Base-by-base conservation (phyloP, 352 stramenopile genomes). In the Phytophthora pluvialis region DNA sequence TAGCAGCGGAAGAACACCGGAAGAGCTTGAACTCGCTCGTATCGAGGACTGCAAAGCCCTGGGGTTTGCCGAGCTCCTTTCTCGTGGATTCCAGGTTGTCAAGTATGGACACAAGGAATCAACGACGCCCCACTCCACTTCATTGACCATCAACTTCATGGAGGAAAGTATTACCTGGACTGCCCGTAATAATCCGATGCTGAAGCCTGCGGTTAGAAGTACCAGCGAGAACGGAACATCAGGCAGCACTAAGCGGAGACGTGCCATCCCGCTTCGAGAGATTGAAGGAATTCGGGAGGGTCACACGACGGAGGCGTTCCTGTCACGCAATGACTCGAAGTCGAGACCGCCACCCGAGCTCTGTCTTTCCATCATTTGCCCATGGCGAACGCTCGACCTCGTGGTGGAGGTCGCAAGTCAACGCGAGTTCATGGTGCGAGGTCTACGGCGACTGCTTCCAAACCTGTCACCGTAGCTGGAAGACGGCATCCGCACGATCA, bases 61-160 rank as follows among this genome's bases (percentile, higher is more conserved):
- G 53, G 86, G 83, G n/a, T 89, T 94, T 52, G 69, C 68, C 2
- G 86, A 94, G 45, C 51, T 94, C 45, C 64, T 94, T 0, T 71
- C 58, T 21, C 77, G 81, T 26, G 86, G 83, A 4, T 71, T 94
- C 1, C 78, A 90, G 29, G 64, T 89, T 26, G 75, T 81, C 28
- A 94, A 91, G 56, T 86, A 81, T 49, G 72, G 78, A 48, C 74
- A 75, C 38, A 74, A 76, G 28, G 64, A 77, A 29, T 73, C 69
- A 15, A 86, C 70, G 1, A 60, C 58, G 5, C 75, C 86, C 9
- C 81, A 93, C 29, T 26, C 58, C 15, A 74, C 82, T 26, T 72
- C 60, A 1, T 39, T 94, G 39, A 57, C 50, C 8, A 58, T 89
- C n/a, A 83, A 94, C 38, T 89, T 93, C 36, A 72, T 73, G 25